These are phyloP conservation scores for Lunasporangiospora selenospora DNA, from an alignment of 192 early-diverging fungal genomes.

Conservation along the genomic window DNA sequence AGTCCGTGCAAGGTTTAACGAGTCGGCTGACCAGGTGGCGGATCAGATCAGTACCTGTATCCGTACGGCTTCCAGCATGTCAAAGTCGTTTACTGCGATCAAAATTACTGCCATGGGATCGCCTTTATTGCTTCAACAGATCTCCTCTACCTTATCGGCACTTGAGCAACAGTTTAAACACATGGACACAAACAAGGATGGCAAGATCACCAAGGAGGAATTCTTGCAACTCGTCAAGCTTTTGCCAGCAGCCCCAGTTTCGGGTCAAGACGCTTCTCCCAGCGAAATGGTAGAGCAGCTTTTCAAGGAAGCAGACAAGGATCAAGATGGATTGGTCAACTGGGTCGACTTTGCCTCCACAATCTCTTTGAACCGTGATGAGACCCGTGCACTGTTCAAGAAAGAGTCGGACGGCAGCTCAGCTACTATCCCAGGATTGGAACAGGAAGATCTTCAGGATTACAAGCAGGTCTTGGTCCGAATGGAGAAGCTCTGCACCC, in stretches of 20 bases:
- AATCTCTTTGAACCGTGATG: slow-evolving; percentile 68
- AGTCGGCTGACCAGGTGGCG: slow-evolving; percentile 69
- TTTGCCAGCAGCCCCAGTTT: slow-evolving; percentile 14
- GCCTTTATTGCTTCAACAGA: slow-evolving; percentile 75
- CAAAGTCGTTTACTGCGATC: slow-evolving; percentile 81
- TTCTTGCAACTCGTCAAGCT: slow-evolving; percentile 29
- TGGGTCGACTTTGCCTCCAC: slow-evolving; percentile 68
- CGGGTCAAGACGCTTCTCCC: slow-evolving; percentile 3
- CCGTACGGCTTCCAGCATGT: slow-evolving; percentile 66
- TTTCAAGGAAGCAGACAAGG: slow-evolving; percentile 56
- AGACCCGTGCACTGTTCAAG: slow-evolving; percentile 54
- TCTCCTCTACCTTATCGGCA: slow-evolving; percentile 61
- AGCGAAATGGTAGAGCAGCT: slow-evolving; percentile 39
- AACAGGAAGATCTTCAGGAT: slow-evolving; percentile 68
- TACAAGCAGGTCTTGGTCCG: slow-evolving; percentile 71
- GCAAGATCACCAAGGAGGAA: slow-evolving; percentile 38
- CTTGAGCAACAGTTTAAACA: slow-evolving; percentile 57
- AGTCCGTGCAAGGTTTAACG: slow-evolving; percentile 61
- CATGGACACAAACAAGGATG: slow-evolving; percentile 33
- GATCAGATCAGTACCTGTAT: slow-evolving; percentile 74
- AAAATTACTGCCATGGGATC: slow-evolving; percentile 87
- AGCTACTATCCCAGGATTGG: slow-evolving; percentile 22
- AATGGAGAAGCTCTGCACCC: slow-evolving; percentile 67
- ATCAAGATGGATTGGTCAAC: slow-evolving; percentile 66
- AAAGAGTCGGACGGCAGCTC: slow-evolving; percentile 10